These are phyloP conservation scores for Aspergillus indologenus DNA, from an alignment of 495 filamentous ascomycete genomes.

Conservation along the genomic window DNA sequence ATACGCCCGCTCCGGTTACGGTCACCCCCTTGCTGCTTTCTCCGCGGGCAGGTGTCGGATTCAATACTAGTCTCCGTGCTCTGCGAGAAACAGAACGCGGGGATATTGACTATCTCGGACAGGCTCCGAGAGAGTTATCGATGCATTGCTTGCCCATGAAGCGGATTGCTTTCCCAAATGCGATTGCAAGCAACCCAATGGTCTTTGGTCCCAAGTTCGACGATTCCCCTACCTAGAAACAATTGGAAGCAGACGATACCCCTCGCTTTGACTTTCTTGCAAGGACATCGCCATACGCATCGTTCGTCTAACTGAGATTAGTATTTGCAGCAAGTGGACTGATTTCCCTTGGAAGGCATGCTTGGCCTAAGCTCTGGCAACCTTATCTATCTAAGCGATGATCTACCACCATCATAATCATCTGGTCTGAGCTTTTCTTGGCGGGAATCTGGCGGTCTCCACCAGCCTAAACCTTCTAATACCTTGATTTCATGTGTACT, in stretches of 20 bases:
- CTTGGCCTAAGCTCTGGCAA: slow-evolving; percentile 31
- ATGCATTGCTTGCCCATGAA: background rate
- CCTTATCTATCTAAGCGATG: slow-evolving; percentile 25
- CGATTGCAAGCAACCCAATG: background rate
- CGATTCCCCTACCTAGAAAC: background rate
- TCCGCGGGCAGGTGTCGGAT: background rate
- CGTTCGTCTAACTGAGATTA: slow-evolving; percentile 18
- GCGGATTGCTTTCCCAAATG: background rate
- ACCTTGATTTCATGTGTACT: background rate
- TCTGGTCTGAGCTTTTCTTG: background rate
- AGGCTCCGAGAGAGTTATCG: slow-evolving; percentile 1
- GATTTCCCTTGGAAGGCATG: slow-evolving; percentile 34
- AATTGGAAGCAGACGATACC: background rate
- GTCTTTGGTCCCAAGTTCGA: background rate
- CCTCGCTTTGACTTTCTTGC: background rate
- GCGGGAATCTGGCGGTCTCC: background rate
- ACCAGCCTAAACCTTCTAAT: background rate
- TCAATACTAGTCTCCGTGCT: background rate
- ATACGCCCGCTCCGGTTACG: background rate
- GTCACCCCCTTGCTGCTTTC: background rate
- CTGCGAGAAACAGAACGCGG: background rate
- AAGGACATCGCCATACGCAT: background rate
- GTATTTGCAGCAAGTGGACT: slow-evolving; percentile 23
- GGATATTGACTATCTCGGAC: background rate
- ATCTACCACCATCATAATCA: background rate